Conservation (phyloP, 345 rosid species). For the Rubroshorea leprosula region DNA sequence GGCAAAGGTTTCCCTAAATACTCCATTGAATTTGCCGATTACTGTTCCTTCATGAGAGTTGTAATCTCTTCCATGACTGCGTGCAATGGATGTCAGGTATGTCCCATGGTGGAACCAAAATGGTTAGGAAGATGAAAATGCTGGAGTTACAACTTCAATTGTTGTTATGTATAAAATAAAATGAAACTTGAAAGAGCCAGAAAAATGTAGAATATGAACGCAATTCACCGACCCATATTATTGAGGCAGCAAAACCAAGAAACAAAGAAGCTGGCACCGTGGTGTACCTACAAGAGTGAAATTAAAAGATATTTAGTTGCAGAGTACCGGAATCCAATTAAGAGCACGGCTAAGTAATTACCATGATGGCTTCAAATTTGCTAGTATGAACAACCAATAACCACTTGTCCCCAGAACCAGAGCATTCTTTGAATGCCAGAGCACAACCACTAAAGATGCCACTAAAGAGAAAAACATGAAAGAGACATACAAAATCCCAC, state of each 20-base stretch:
- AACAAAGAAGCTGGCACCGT: conserved; percentile 82
- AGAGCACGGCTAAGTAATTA: conserved; percentile 22
- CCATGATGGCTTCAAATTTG: conserved; percentile 82
- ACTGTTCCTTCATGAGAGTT: conserved; percentile 62
- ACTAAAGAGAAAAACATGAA: conserved; percentile 74
- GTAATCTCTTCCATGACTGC: conserved; percentile 58
- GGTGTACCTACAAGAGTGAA: conserved; percentile 48
- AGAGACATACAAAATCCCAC: conserved; percentile 81
- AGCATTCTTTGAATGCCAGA: conserved; percentile 79
- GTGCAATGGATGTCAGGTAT: conserved; percentile 80
- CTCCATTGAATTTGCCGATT: conserved; percentile 85
- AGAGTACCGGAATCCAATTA: neutral
- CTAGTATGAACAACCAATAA: conserved; percentile 86
- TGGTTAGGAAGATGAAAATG: conserved; percentile 1
- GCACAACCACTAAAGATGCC: conserved; percentile 71
- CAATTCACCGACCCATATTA: conserved; percentile 97
- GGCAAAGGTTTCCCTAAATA: conserved; percentile 84
- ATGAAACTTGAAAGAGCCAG: neutral
- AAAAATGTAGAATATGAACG: conserved; percentile 13
- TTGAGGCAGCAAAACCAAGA: conserved; percentile 87
- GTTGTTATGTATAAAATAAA: neutral
- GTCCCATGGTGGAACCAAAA: conserved; percentile 59
- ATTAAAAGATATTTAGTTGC: neutral
- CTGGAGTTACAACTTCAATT: conserved; percentile 8
- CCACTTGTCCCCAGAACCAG: conserved; percentile 80